Evolutionary conservation across 768 basidiomycete species (phyloP), one percentile per base, ranked within the genome.

Genomic region (Lanmaoa pseudosensibilis): DNA sequence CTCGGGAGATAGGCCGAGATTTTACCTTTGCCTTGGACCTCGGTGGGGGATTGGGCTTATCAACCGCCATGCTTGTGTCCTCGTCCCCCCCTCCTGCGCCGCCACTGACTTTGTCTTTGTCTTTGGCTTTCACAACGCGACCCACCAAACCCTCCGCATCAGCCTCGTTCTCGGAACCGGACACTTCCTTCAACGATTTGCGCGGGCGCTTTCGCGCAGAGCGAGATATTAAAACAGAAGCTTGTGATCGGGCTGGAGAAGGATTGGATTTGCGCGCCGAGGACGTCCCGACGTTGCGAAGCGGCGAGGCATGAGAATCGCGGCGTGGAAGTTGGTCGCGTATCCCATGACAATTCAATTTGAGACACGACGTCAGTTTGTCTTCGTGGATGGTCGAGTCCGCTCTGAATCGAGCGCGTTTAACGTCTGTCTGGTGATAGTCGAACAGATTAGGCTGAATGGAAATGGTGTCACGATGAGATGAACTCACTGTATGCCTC

Each of bases 371-470:
- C 2, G 71, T 70, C 53, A 92, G 79, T 67, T 85, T 91, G 66
- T 92, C 90, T 56, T 88, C 75, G 32, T 74, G 60, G 50, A 74
- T 61, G 1, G 86, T 84, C 16, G 90, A 87, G 69, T 92, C 90
- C 6, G 84, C 83, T 48, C 89, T 83, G 75, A 90, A 92, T 6
- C 89, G 79, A 0, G 90, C 90, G 44, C 90, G 87, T 71, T 82
- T 91, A 38, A 71, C 52, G 62, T 92, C 90, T 2, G 82, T 86
- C 89, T 91, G 57, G 32, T 37, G 11, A 16, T 3, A 12, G 23
- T 33, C 15, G 21, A 51, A 9, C 12, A 53, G 57, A 41, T 44
- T 23, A 50, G 51, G 23, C 37, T 48, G 41, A 30, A 39, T 11
- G 27, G 16, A 4, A n/a, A 8, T 4, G 23, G 32, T 21, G 7